These are phyloP conservation scores for Apiospora arundinis DNA, from an alignment of 2,329 filamentous ascomycete genomes.

Conservation along the genomic window DNA sequence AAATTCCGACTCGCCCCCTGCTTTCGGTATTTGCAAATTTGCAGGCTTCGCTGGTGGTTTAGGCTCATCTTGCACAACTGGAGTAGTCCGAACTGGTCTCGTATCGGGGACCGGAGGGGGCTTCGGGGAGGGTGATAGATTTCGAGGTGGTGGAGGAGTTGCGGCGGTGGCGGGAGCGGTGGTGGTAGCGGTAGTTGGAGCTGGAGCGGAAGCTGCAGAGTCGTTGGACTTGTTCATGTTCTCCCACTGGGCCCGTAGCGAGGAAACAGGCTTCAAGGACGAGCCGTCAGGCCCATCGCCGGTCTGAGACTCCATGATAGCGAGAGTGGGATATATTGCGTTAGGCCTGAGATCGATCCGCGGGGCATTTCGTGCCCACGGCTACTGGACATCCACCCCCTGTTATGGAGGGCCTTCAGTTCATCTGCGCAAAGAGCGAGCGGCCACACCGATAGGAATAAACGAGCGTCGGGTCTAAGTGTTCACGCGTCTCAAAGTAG, in stretches of 20 bases:
- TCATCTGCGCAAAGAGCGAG: constrained; percentile 17
- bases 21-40: constrained; percentile 27
- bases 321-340: constrained; percentile 15
- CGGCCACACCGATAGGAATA: constrained; percentile 3
- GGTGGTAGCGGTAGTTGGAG: constrained; percentile 35
- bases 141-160: constrained; percentile 42
- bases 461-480: constrained; percentile 12
- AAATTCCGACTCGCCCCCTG: constrained; percentile 15
- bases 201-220: constrained; percentile 30
- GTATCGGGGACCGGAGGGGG: constrained; percentile 41
- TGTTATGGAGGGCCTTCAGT: constrained; percentile 18
- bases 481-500: constrained; percentile 2
- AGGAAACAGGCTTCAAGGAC: constrained; percentile 83
- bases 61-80: constrained; percentile 34
- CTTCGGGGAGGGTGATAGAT: constrained; percentile 41
- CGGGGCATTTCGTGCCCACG: constrained; percentile 21
- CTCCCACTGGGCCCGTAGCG: constrained; percentile 81
- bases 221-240: constrained; percentile 66
- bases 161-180: constrained; percentile 40
- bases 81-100: constrained; percentile 35
- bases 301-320: constrained; percentile 49
- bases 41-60: constrained; percentile 35
- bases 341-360: constrained; percentile 7
- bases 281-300: constrained; percentile 75
- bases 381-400: constrained; percentile 4